Conservation (phyloP, 2,329 filamentous ascomycete genomes). For the Aspergillus uvarum region DNA sequence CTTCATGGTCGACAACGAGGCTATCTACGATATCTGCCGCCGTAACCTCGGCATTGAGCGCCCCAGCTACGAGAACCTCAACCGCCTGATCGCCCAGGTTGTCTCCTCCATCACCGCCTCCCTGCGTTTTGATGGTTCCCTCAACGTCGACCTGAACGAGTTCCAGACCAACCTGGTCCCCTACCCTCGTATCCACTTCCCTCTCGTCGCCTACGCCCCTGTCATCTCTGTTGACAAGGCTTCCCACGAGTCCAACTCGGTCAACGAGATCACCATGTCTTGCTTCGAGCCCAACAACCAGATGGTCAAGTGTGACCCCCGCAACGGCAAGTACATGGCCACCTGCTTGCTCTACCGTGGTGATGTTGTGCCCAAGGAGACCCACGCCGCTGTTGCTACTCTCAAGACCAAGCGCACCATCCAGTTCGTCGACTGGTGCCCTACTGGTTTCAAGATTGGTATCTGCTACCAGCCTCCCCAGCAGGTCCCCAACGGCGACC, state of each 20-base stretch:
- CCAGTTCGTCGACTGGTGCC: slow-evolving; percentile 99
- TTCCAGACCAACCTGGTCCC: slow-evolving; percentile 99
- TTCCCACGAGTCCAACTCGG: slow-evolving; percentile 95
- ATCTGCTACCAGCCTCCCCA: slow-evolving; percentile 99
- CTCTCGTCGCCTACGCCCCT: slow-evolving; percentile 91
- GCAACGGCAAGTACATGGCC: slow-evolving; percentile 99
- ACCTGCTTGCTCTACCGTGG: slow-evolving; percentile 97
- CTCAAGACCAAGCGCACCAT: slow-evolving; percentile 99
- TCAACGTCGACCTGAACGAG: slow-evolving; percentile 99
- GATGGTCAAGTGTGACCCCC: slow-evolving; percentile 99
- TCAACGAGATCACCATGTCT: slow-evolving; percentile 96
- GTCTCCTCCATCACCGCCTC: slow-evolving; percentile 98
- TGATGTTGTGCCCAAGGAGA: slow-evolving; percentile 96
- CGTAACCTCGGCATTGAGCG: slow-evolving; percentile 96
- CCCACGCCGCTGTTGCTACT: slow-evolving; percentile 85
- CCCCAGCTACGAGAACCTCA: slow-evolving; percentile 97
- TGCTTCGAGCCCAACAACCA: slow-evolving; percentile 99
- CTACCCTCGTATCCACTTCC: slow-evolving; percentile 99
- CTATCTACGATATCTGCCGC: slow-evolving; percentile 99
- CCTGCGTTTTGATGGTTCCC: slow-evolving; percentile 95
- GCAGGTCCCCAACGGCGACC: slow-evolving; percentile 93
- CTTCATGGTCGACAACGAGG: slow-evolving; percentile 99
- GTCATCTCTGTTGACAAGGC: slow-evolving; percentile 95
- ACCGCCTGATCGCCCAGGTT: slow-evolving; percentile 97
- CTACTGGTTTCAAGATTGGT: slow-evolving; percentile 99